Evolutionary conservation across 2,329 filamentous ascomycete species (phyloP), one percentile per base, ranked within the genome.

Genomic region (Colletotrichum somersetense): DNA sequence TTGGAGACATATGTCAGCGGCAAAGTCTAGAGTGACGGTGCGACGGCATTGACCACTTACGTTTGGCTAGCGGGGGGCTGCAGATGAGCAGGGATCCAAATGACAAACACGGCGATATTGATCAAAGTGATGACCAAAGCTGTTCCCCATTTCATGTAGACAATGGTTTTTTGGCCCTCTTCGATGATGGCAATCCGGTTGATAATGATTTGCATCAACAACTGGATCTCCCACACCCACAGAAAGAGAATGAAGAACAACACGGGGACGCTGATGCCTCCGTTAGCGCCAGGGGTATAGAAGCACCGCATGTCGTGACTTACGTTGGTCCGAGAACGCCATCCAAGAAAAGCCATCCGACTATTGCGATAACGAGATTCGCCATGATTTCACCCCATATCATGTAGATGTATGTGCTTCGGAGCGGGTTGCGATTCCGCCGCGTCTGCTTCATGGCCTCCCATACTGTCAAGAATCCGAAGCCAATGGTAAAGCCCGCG

Each of bases 151-250:
- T 88, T 88, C 38, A 89, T 74, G 18, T 75, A 78, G 0, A 62
- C 35, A 8, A 84, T 81, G 2, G 81, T 82, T 0, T 75, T 77
- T 33, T 78, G 79, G 55, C 83, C 78, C 18, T 85, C 81, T 16
- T 84, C 81, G 46, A 89, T 83, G 50, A 89, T 81, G 0, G 83
- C 81, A 30, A 88, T 85, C 65, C 87, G 83, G 74, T 88, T 89
- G 76, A 88, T 84, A 74, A 89, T 87, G 58, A 89, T 88, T 74
- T 88, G 86, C 79, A 88, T 83, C 1, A 88, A 75, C 1, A 87
- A 78, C 71, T 88, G 87, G 18, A 88, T 83, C 70, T 86, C 79
- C 35, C 85, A 80, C 0, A 82, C 80, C 83, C 85, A 85, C 72
- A 84, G 71, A 67, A 81, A 74, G 0, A 83, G 72, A 46, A 83